These are phyloP conservation scores for Cystobasidium ongulense DNA, from an alignment of 768 basidiomycete genomes.

Conservation along the genomic window DNA sequence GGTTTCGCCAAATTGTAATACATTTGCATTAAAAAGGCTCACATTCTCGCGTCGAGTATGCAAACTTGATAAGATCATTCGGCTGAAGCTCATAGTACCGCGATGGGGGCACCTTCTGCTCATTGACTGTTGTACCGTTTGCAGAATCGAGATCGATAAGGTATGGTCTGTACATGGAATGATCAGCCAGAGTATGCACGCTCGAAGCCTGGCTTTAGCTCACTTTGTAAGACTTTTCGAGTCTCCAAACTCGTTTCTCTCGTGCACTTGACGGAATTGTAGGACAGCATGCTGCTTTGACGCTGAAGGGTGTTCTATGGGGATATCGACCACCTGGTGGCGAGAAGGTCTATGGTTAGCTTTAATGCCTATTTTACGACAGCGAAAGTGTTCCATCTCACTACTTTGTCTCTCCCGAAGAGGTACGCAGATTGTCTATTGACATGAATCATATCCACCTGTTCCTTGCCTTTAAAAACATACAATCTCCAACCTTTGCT, in stretches of 20 bases:
- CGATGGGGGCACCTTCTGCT: conserved; percentile 69
- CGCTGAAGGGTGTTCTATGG: conserved; percentile 89
- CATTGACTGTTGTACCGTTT: conserved; percentile 88
- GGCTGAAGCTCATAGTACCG: conserved; percentile 76
- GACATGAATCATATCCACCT: conserved; percentile 83
- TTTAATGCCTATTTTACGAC: not conserved
- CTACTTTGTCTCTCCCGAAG: conserved; percentile 76
- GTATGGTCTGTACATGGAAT: conserved; percentile 63
- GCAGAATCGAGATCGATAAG: conserved; percentile 98
- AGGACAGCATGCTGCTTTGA: conserved; percentile 98
- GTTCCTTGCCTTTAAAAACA: conserved; percentile 91
- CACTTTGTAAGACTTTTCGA: conserved; percentile 75
- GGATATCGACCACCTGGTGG: conserved; percentile 54
- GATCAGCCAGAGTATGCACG: too few relatives aligned
- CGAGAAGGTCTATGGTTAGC: not conserved
- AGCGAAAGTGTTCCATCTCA: conserved; percentile 47
- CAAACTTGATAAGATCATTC: conserved; percentile 55
- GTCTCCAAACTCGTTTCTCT: conserved; percentile 78
- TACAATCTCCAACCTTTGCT: conserved; percentile 83
- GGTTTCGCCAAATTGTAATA: too few relatives aligned
- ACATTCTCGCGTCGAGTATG: conserved; percentile 48
- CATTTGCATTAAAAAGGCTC: conserved; percentile 25
- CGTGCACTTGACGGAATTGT: conserved; percentile 81
- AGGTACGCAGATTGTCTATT: conserved; percentile 90
- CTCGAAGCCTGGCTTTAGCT: too few relatives aligned